These are phyloP conservation scores for Candida rishiriensis DNA, from an alignment of 805 yeast genomes.

Conservation along the genomic window DNA sequence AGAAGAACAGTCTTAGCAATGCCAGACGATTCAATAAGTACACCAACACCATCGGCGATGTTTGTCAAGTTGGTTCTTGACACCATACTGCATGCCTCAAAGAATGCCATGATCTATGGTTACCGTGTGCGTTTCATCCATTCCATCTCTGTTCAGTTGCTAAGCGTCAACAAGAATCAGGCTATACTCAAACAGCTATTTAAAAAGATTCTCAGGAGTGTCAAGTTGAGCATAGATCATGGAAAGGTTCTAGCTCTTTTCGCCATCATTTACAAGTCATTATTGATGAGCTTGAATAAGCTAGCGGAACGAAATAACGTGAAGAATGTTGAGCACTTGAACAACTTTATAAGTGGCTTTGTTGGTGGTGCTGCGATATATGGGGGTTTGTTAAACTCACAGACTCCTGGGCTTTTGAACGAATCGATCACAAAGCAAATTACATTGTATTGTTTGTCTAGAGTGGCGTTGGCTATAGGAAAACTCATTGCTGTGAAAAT, in stretches of 20 bases:
- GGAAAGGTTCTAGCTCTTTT: slow-evolving; percentile 29
- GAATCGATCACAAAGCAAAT: slow-evolving; percentile 59
- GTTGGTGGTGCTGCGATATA: slow-evolving; percentile 28
- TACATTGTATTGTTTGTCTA: slow-evolving; percentile 66
- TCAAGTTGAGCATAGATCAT: slow-evolving; percentile 26
- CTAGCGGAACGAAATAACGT: neutral
- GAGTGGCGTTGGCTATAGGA: slow-evolving; percentile 61
- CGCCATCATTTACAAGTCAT: slow-evolving; percentile 25
- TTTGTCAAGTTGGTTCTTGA: neutral
- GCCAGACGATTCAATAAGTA: no score
- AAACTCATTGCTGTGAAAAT: slow-evolving; percentile 37
- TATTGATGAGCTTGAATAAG: slow-evolving; percentile 8
- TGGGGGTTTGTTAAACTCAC: slow-evolving; percentile 24
- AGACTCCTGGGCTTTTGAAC: slow-evolving; percentile 10
- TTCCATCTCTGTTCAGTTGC: slow-evolving; percentile 24
- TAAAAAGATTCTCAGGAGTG: slow-evolving; percentile 15
- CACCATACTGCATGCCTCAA: slow-evolving; percentile 11
- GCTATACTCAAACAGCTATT: slow-evolving; percentile 9
- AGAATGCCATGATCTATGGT: slow-evolving; percentile 30
- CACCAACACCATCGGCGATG: neutral
- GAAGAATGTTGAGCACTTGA: slow-evolving; percentile 2
- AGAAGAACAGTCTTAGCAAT: no score
- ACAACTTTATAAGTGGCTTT: slow-evolving; percentile 27
- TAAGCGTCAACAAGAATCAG: slow-evolving; percentile 12
- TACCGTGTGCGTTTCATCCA: slow-evolving; percentile 30